Base-by-base conservation (phyloP, 164 flowering plant species). In the Piper betle region DNA sequence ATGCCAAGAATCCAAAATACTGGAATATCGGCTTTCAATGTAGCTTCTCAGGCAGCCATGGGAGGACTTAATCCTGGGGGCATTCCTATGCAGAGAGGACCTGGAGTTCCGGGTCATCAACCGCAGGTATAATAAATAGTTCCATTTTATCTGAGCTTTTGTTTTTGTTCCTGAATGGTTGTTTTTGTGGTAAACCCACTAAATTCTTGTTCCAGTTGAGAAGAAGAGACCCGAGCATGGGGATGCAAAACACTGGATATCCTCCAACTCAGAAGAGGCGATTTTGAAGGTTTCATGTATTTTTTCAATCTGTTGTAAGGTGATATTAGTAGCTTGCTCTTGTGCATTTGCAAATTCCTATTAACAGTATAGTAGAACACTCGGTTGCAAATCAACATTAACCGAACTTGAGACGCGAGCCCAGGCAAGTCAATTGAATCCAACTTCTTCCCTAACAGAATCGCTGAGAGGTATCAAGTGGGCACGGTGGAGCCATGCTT, bases 161-260 rank as follows among this genome's bases (percentile, higher is more conserved):
- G 12, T 11, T 56, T 42, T 55, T 52, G 40, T n/a, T 37, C 42
- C 43, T 63, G 33, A 25, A 25, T 25, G 33, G 33, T 25, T 16
- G 9, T 20, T 42, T 39, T 33, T 33, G 4, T 55, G 39, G 56
- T 63, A 55, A 77, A 58, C 40, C 37, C 9, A 39, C 37, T 54
- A 54, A 39, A 38, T 39, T 57, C 39, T 16, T 64, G 43, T 46
- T 58, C 33, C 57, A 67, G 66, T 79, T 86, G 96, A 48, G 84
- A 81, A 76, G 94, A 75, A 79, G 98, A 71, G 90, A 93, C 40
- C 82, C 85, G 4, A 87, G 91, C 56, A 83, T 83, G 86, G 93
- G 96, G 53, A 80, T 84, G 87, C 37, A 40, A 59, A 66, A 66
- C 46, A 42, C 83, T 52, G 97, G 94, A 66, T 87, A 86, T 59